Base-by-base conservation (phyloP, 2,329 filamentous ascomycete genomes). In the Gaeumannomyces sp. region DNA sequence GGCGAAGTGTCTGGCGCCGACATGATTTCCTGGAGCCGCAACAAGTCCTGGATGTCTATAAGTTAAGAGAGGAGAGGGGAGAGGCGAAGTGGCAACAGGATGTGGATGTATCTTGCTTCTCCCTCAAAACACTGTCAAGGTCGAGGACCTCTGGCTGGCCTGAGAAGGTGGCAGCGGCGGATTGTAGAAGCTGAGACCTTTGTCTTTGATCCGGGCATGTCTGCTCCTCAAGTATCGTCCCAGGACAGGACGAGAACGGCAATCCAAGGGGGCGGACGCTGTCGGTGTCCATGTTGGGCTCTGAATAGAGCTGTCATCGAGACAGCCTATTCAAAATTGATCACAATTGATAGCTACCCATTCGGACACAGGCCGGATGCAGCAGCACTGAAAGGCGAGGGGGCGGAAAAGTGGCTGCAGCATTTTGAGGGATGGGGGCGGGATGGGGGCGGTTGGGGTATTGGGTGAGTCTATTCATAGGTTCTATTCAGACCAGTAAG, bases 401-500 rank as follows among this genome's bases (percentile, higher is more conserved):
- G 38, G 45, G 45, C 45, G n/a, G 45, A n/a, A n/a, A 53, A 53
- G 45, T 11, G 45, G 19, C 45, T 3, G 22, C 45, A n/a, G 45
- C 33, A 35, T n/a, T 8, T 35, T 45, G 45, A 19, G 1, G 13
- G 45, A 25, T 13, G 14, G n/a, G n/a, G n/a, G n/a, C n/a, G n/a
- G n/a, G n/a, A n/a, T 53, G 19, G 45, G 22, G 60, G 38, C 35
- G 11, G 25, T 38, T 35, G 22, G 33, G 33, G 38, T 22, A 35
- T 45, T 22, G 25, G 10, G 14, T 60, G 45, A 70, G 45, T 66
- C 65, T 71, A 72, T 74, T 73, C 69, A 70, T 58, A 65, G 67
- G n/a, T 65, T 72, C 69, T 76, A 76, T 75, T 76, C 71, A 76
- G 59, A 69, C 69, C 73, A 69, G 56, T n/a, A 72, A 74, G 68